Conservation (phyloP, 225 moss, liverwort and hornwort species). For the Lunularia cruciata region DNA sequence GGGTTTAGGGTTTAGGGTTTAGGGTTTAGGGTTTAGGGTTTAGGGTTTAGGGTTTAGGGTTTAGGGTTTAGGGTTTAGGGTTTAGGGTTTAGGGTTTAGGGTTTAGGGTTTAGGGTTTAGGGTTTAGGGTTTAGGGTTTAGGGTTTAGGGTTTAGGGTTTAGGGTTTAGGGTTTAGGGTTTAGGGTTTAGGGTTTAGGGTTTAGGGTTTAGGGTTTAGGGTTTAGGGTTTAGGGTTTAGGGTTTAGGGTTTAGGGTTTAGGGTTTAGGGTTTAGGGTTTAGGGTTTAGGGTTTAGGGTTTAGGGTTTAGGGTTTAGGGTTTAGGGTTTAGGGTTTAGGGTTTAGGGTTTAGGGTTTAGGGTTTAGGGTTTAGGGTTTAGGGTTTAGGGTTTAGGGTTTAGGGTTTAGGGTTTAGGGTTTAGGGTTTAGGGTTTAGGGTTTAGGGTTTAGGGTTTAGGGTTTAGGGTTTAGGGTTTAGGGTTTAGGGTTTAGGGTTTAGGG, state of each 20-base stretch:
- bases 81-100: neutral
- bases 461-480: constrained; percentile 3
- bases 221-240: neutral
- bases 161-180: neutral
- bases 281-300: neutral
- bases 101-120: constrained; percentile 11
- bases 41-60: constrained; percentile 2
- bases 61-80: neutral
- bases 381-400: constrained; percentile 7
- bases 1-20: too few relatives aligned
- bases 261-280: constrained; percentile 6
- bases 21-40: too few relatives aligned
- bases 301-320: constrained; percentile 2
- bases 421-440: constrained; percentile 13
- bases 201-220: constrained; percentile 8
- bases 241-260: constrained; percentile 16
- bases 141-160: constrained; percentile 3
- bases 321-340: constrained; percentile 2
- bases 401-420: neutral
- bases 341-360: constrained; percentile 7
- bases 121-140: neutral
- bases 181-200: constrained; percentile 1
- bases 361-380: constrained; percentile 8
- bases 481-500: constrained; percentile 11
- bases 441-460: constrained; percentile 19